phyloP scores from a whole-genome alignment of 495 filamentous ascomycete genomes.

The Penicillium lividum region DNA sequence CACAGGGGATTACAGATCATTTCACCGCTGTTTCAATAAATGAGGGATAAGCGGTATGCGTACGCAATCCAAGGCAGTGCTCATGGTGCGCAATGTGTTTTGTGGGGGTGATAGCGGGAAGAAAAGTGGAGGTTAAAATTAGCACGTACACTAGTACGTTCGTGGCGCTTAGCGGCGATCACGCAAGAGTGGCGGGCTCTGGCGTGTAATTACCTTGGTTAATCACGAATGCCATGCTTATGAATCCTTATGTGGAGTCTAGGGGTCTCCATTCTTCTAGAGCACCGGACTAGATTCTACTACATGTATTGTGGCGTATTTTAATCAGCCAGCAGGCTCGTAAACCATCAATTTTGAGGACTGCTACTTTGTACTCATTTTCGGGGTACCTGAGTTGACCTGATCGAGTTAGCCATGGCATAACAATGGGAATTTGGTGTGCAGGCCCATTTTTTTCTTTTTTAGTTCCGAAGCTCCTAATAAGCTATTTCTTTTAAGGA shows the following conservation, averaged over 20 bases:
- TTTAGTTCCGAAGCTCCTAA: neutral
- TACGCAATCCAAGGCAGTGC: neutral
- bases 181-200: conserved; percentile 35
- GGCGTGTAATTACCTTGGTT: conserved; percentile 6
- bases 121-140: conserved; percentile 26
- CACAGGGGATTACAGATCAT: neutral
- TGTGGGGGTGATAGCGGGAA: conserved; percentile 1
- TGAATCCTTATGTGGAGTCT: neutral
- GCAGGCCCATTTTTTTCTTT: neutral
- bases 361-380: no score
- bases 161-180: conserved; percentile 29
- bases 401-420: no score
- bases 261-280: neutral
- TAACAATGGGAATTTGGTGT: no score
- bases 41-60: neutral
- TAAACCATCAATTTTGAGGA: neutral
- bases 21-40: conserved; percentile 21
- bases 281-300: neutral
- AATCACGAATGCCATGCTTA: neutral
- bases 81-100: neutral
- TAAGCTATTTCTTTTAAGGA: no score
- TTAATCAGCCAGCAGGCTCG: neutral
- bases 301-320: neutral
- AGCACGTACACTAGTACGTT: conserved; percentile 7
- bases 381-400: no score